A percentile compares a stretch with the other conserved stretches of the same genome.
phyloP scores from a whole-genome alignment of 2,329 filamentous ascomycete genomes.

The Aspergillus tanneri region DNA sequence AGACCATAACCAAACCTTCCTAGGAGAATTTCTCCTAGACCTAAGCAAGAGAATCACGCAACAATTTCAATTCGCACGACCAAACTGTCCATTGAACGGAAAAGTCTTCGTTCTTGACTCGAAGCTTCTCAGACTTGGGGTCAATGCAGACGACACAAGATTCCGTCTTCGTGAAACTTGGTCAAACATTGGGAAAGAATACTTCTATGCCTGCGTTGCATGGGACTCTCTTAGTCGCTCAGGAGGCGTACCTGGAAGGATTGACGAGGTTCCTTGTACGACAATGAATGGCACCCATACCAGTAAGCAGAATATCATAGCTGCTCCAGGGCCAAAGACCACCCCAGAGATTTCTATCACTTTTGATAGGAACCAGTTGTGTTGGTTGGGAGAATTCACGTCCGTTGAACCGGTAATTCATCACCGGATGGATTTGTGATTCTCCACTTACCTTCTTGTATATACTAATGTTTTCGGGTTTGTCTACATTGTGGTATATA shows the following conservation, averaged over 20 bases:
- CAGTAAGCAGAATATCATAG: too few species aligned
- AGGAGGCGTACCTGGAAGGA: background rate
- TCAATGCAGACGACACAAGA: slow-evolving; percentile 15
- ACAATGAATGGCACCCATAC: background rate
- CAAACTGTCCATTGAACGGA: slow-evolving; percentile 17
- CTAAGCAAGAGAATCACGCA: slow-evolving; percentile 20
- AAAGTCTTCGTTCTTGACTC: slow-evolving; percentile 37
- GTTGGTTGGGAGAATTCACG: slow-evolving; percentile 17
- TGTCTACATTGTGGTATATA: too few species aligned
- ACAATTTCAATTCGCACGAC: slow-evolving; percentile 2
- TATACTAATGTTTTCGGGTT: too few species aligned
- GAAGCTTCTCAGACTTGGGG: slow-evolving; percentile 19
- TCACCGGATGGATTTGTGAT: too few species aligned
- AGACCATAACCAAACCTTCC: slow-evolving; percentile 17
- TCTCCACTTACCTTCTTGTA: too few species aligned
- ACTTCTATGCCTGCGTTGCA: slow-evolving; percentile 36
- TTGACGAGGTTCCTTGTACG: slow-evolving; percentile 7
- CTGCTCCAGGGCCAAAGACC: too few species aligned
- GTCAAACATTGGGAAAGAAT: slow-evolving; percentile 26
- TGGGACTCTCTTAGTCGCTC: slow-evolving; percentile 26
- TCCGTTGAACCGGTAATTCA: slow-evolving; percentile 16
- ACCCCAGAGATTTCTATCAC: slow-evolving; percentile 19
- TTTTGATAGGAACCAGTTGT: slow-evolving; percentile 30
- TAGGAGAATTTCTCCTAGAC: slow-evolving; percentile 26
- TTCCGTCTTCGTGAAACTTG: slow-evolving; percentile 31